Conservation (phyloP, 139 green algal species). For the Chlorella sp. region DNA sequence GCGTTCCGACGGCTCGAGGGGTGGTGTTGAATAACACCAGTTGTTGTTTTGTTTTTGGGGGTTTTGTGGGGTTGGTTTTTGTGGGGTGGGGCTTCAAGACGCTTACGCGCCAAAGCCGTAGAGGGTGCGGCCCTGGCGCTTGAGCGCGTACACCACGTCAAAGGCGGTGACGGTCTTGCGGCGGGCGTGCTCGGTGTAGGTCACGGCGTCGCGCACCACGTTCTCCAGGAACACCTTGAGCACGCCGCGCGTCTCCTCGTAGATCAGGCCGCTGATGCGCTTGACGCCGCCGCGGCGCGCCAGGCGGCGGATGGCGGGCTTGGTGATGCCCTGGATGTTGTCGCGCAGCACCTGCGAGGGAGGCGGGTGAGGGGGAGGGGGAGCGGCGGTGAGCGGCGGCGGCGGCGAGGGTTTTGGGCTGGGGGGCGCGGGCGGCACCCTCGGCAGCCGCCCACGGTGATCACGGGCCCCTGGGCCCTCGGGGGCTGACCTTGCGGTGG, state of each 20-base stretch:
- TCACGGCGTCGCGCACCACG: conserved; percentile 48
- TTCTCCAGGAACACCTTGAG: conserved; percentile 56
- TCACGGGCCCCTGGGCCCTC: too few species aligned
- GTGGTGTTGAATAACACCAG: conserved; percentile 3
- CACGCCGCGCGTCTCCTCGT: conserved; percentile 44
- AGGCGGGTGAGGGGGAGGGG: too few species aligned
- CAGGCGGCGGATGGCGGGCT: conserved; percentile 84
- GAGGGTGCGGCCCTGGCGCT: conserved; percentile 94
- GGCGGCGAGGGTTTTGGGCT: too few species aligned
- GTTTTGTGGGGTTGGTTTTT: too few species aligned
- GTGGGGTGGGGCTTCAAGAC: too few species aligned
- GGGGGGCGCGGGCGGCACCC: too few species aligned
- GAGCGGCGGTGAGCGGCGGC: too few species aligned
- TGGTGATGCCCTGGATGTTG: conserved; percentile 91
- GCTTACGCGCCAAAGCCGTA: conserved; percentile 63
- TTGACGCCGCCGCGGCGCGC: conserved; percentile 86
- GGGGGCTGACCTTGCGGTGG: too few species aligned
- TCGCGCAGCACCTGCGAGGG: conserved; percentile 87
- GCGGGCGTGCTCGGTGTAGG: conserved; percentile 74
- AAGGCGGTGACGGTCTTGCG: conserved; percentile 97
- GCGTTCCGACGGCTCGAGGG: not conserved
- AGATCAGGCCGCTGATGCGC: conserved; percentile 82
- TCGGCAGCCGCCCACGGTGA: too few species aligned
- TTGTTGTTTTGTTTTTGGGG: not conserved
- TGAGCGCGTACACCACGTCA: conserved; percentile 97